Percentiles rank a stretch among this genome's conserved stretches.
phyloP scores from a whole-genome alignment of 768 basidiomycete species.

The Lactarius sanguifluus region DNA sequence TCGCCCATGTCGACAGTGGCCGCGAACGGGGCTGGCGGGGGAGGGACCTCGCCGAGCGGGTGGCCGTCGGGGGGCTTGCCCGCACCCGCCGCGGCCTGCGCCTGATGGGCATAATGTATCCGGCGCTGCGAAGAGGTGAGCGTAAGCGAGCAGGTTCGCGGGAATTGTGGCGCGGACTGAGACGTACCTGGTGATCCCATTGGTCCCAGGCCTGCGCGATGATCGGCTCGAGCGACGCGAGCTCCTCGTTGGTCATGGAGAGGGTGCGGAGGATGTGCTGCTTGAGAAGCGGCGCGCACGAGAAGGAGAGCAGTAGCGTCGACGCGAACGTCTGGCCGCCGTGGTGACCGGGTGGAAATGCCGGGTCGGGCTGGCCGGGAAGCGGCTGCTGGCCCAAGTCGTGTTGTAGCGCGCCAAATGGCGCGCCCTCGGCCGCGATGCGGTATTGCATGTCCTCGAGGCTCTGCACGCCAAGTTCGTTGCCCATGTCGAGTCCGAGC shows the following conservation, averaged over 20 bases:
- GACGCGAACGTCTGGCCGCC: slow-evolving; percentile 81
- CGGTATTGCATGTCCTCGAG: slow-evolving; percentile 70
- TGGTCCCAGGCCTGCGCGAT: slow-evolving; percentile 85
- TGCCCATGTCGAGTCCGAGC: slow-evolving; percentile 79
- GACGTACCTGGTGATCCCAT: slow-evolving; percentile 72
- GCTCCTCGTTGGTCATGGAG: slow-evolving; percentile 75
- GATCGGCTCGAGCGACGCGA: slow-evolving; percentile 73
- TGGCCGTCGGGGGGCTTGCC: slow-evolving; percentile 36
- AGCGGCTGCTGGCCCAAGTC: slow-evolving; percentile 39
- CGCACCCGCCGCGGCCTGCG: slow-evolving; percentile 28
- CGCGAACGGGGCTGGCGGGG: slow-evolving; percentile 28
- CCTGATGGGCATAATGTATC: slow-evolving; percentile 46
- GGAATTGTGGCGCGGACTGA: neutral
- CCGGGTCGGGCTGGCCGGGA: slow-evolving; percentile 47
- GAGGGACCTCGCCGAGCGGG: slow-evolving; percentile 30
- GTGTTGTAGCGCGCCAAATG: slow-evolving; percentile 36
- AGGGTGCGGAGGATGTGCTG: slow-evolving; percentile 71
- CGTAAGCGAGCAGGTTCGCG: neutral
- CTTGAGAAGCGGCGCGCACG: slow-evolving; percentile 71
- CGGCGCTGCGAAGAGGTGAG: slow-evolving; percentile 39
- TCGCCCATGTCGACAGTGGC: slow-evolving; percentile 23
- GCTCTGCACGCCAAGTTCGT: slow-evolving; percentile 54
- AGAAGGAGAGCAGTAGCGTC: slow-evolving; percentile 72
- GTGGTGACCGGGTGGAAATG: slow-evolving; percentile 57
- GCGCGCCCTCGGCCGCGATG: slow-evolving; percentile 47